phyloP scores from a whole-genome alignment of 2,329 filamentous ascomycete species.

The Helicocarpus griseus region DNA sequence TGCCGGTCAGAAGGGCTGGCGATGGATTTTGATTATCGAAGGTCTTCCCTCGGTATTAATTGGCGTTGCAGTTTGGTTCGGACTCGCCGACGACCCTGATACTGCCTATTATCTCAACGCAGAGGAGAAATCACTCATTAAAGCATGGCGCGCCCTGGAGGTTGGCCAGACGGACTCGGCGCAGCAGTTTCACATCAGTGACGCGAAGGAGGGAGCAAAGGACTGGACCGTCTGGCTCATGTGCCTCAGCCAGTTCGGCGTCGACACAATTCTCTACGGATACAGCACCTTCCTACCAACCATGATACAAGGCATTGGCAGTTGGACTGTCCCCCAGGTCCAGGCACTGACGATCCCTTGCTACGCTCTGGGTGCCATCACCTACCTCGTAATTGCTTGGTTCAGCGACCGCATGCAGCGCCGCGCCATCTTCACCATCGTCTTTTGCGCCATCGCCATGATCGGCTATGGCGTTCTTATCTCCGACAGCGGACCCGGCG shows the following conservation, averaged over 20 bases:
- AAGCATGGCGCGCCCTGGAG: constrained; percentile 40
- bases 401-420: constrained; percentile 59
- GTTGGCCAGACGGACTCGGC: constrained; percentile 40
- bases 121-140: constrained; percentile 52
- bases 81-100: constrained; percentile 58
- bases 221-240: constrained; percentile 73
- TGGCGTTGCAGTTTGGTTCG: constrained; percentile 46
- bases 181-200: constrained; percentile 48
- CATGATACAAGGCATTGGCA: constrained; percentile 61
- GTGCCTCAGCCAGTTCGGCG: constrained; percentile 59
- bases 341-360: constrained; percentile 72
- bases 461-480: constrained; percentile 61
- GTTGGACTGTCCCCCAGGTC: constrained; percentile 54
- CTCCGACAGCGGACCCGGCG: constrained; percentile 48
- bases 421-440: constrained; percentile 54
- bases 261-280: constrained; percentile 68
- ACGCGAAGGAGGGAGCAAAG: constrained; percentile 56
- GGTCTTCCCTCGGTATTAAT: constrained; percentile 49
- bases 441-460: constrained; percentile 54
- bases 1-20: constrained; percentile 56
- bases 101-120: constrained; percentile 51
- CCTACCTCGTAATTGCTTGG: constrained; percentile 56
- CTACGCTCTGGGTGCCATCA: constrained; percentile 61
- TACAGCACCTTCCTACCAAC: constrained; percentile 71
- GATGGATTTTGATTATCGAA: constrained; percentile 56